Evolutionary conservation across 1,284 basidiomycete species (phyloP).

Genomic region (Fomitopsis palustris): DNA sequence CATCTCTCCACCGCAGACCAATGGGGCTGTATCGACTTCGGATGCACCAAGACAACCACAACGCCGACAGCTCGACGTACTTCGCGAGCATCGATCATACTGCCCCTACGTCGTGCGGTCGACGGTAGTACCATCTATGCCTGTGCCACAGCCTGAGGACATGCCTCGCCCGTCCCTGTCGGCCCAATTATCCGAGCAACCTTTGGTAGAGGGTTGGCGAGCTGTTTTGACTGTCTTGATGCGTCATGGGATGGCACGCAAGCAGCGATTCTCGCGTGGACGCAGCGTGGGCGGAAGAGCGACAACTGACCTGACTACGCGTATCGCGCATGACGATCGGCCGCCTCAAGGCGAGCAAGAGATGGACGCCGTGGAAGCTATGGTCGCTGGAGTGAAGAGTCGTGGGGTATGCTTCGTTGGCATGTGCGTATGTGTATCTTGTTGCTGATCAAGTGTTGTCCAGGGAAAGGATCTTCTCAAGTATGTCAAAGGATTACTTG

Average conservation of each 20-base stretch:
- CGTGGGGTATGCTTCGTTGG: conserved; percentile 52
- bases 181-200: conserved; percentile 23
- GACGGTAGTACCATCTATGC: conserved; percentile 57
- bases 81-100: conserved; percentile 77
- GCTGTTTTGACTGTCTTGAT: conserved; percentile 64
- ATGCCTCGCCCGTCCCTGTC: conserved; percentile 25
- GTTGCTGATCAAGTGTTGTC: conserved; percentile 4
- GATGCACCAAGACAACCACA: conserved; percentile 22
- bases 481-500: conserved; percentile 68
- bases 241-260: conserved; percentile 58
- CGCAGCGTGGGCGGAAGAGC: conserved; percentile 10
- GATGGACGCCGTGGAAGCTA: conserved; percentile 59
- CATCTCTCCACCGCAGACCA: conserved; percentile 24
- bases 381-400: conserved; percentile 70
- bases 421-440: not conserved
- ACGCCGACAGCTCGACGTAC: conserved; percentile 62
- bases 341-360: conserved; percentile 30
- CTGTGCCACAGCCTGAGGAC: conserved; percentile 25
- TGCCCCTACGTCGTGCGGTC: conserved; percentile 77
- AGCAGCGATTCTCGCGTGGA: conserved; percentile 42
- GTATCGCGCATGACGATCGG: not conserved
- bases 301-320: not conserved
- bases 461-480: conserved; percentile 69
- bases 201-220: conserved; percentile 70
- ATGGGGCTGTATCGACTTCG: conserved; percentile 4